These are phyloP conservation scores for Diddensiella caesifluorescens DNA, from an alignment of 805 yeast genomes.

Conservation along the genomic window DNA sequence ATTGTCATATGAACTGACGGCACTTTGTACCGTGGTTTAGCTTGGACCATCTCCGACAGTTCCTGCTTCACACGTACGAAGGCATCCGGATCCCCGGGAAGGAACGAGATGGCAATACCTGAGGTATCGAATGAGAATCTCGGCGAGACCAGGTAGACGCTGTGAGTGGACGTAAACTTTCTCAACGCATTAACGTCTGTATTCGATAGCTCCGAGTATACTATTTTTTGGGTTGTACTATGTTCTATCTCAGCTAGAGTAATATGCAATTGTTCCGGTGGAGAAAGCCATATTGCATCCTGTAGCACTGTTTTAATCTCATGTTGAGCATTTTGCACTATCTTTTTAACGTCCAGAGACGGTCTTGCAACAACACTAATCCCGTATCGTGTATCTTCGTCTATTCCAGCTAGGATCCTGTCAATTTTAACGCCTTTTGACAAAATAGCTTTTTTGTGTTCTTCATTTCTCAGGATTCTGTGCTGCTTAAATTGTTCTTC, in stretches of 20 bases:
- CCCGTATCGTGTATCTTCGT: not conserved
- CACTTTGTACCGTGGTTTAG: constrained; percentile 16
- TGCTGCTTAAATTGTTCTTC: too few species aligned
- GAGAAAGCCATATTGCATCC: constrained; percentile 5
- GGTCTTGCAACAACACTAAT: constrained; percentile 4
- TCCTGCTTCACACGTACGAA: not conserved
- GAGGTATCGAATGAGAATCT: constrained; percentile 1
- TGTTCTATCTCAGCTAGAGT: constrained; percentile 10
- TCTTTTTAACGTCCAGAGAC: not conserved
- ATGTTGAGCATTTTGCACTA: too few species aligned
- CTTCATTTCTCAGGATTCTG: too few species aligned
- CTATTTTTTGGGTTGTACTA: too few species aligned
- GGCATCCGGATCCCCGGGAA: constrained; percentile 1
- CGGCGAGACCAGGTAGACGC: too few species aligned
- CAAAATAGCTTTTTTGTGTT: too few species aligned
- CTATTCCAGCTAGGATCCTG: too few species aligned
- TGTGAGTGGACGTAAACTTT: too few species aligned
- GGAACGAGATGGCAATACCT: constrained; percentile 9
- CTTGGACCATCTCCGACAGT: not conserved
- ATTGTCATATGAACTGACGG: constrained; percentile 25
- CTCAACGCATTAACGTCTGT: too few species aligned
- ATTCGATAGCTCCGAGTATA: too few species aligned
- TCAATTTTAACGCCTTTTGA: too few species aligned
- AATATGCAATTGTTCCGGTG: constrained; percentile 6
- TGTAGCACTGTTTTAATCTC: not conserved